phyloP scores from a whole-genome alignment of 768 basidiomycete genomes.

The Pleurotus djamor region DNA sequence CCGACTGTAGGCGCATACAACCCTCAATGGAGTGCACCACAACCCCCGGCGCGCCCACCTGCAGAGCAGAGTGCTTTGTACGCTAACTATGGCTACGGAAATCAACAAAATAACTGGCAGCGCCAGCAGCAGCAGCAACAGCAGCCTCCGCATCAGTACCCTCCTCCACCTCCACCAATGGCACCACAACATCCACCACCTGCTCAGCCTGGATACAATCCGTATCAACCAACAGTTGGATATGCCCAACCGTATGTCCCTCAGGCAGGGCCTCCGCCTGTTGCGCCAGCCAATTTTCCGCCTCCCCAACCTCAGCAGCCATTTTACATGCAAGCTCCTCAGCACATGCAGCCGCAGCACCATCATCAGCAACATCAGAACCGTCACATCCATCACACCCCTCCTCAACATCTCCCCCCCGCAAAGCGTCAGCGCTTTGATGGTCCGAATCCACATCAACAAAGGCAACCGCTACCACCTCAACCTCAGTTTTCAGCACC shows the following conservation, averaged over 20 bases:
- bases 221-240: constrained; percentile 68
- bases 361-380: constrained; percentile 45
- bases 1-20: constrained; percentile 50
- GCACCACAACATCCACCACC: constrained; percentile 56
- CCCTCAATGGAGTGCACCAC: constrained; percentile 66
- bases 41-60: constrained; percentile 64
- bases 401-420: constrained; percentile 84
- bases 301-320: constrained; percentile 47
- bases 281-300: constrained; percentile 48
- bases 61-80: constrained; percentile 80
- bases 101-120: constrained; percentile 61
- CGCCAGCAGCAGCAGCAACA: constrained; percentile 57
- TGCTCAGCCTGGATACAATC: constrained; percentile 66
- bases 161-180: constrained; percentile 48
- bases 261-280: constrained; percentile 52
- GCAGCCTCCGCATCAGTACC: constrained; percentile 49
- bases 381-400: constrained; percentile 56
- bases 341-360: constrained; percentile 42
- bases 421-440: constrained; percentile 92
- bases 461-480: constrained; percentile 50
- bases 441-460: constrained; percentile 57
- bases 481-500: constrained; percentile 69
- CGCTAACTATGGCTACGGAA: constrained; percentile 90
- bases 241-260: constrained; percentile 69
- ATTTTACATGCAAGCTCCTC: constrained; percentile 37